These are phyloP conservation scores for Middelhovenomyces tepae DNA, from an alignment of 805 yeast genomes.

Conservation along the genomic window DNA sequence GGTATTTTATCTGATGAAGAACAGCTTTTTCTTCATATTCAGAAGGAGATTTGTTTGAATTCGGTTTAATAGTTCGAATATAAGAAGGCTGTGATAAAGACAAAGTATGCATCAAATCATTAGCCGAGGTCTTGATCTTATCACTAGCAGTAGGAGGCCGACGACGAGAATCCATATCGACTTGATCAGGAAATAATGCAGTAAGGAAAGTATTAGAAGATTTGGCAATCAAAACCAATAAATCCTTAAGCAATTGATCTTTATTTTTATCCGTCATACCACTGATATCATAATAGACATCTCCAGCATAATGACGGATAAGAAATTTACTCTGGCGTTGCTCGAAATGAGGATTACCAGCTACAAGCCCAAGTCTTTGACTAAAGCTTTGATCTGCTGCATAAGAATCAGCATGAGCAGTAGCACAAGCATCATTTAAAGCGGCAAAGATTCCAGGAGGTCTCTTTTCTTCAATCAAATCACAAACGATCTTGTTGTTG, in stretches of 20 bases:
- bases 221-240: constrained; percentile 67
- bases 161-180: constrained; percentile 57
- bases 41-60: constrained; percentile 81
- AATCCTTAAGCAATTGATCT: constrained; percentile 84
- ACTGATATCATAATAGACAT: constrained; percentile 81
- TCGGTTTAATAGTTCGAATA: constrained; percentile 95
- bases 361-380: constrained; percentile 78
- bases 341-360: constrained; percentile 80
- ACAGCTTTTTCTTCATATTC: constrained; percentile 88
- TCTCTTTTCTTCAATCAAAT: constrained; percentile 82
- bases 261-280: constrained; percentile 96
- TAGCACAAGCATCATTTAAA: constrained; percentile 91
- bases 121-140: constrained; percentile 87
- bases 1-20: constrained; percentile 87
- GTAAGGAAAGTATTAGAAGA: constrained; percentile 58
- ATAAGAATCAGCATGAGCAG: constrained; percentile 94
- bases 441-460: constrained; percentile 98
- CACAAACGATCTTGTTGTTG: constrained; percentile 94
- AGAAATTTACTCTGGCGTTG: constrained; percentile 79
- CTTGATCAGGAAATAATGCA: constrained; percentile 52
- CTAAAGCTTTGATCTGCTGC: constrained; percentile 97
- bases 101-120: constrained; percentile 77
- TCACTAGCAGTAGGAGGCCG: constrained; percentile 96
- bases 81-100: constrained; percentile 91
- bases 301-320: constrained; percentile 97